Evolutionary conservation across 768 basidiomycete genomes (phyloP).

Genomic region (Mrakia blollopis): DNA sequence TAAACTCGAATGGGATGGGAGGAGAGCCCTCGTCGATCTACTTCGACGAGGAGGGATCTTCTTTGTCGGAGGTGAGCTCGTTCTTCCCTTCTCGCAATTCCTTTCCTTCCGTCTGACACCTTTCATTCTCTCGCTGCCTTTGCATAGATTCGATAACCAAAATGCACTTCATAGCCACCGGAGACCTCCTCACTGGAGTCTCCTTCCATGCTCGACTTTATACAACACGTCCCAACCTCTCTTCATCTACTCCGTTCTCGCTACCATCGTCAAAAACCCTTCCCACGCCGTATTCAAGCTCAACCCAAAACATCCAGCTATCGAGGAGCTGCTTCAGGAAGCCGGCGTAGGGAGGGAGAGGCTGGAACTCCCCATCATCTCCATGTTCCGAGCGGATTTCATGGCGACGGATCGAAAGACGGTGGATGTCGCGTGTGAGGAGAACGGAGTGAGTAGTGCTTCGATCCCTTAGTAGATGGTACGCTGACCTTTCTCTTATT

Average conservation of each 20-base stretch:
- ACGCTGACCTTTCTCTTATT: background rate
- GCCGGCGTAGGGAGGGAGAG: background rate
- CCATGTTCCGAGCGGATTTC: background rate
- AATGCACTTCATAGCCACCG: background rate
- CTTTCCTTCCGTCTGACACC: background rate
- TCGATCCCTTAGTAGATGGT: background rate
- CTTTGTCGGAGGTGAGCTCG: background rate
- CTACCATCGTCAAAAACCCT: too few relatives aligned
- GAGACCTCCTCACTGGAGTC: background rate
- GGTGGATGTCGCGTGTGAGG: background rate
- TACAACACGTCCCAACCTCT: too few relatives aligned
- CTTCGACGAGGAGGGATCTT: background rate
- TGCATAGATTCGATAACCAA: background rate
- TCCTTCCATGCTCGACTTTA: background rate
- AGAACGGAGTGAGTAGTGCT: background rate
- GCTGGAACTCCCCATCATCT: background rate
- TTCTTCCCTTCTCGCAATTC: background rate
- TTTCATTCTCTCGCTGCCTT: background rate
- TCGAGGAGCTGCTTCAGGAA: background rate
- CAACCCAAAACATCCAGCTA: background rate
- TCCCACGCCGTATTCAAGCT: background rate
- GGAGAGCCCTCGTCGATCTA: background rate
- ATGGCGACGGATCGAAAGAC: background rate
- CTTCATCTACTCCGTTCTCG: too few relatives aligned
- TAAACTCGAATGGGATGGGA: background rate